Base-by-base conservation (phyloP, 495 filamentous ascomycete genomes). In the Penicillium daleae region DNA sequence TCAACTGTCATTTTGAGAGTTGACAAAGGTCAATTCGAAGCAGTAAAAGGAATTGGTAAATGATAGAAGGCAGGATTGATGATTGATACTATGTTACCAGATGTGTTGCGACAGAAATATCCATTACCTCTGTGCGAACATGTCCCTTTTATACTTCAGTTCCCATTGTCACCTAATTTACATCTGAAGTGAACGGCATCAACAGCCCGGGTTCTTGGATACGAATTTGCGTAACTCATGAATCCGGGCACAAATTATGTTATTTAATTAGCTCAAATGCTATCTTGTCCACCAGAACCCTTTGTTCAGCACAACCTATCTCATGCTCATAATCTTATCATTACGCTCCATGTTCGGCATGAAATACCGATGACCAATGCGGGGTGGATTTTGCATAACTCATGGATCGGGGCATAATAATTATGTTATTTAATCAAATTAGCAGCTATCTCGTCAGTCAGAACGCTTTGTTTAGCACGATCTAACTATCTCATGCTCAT, bases 341-440 rank as follows among this genome's bases (percentile, higher is more conserved):
- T 13, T 46, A 24, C 46, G 15, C 13, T 12, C 21, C 5, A 31
- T 31, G 24, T 21, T 15, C 10, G 13, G 54, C 37, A 57, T 31
- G 32, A 57, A 37, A 57, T 57, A 57, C 44, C 15, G 19, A 31
- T 35, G 12, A 42, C 54, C 37, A 44, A 44, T 57, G 39, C 54
- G 35, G 39, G 27, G 24, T n/a, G n/a, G n/a, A n/a, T 4, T 5
- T 17, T 17, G 35, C 35, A 39, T 39, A 39, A 39, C 5, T 39
- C 13, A 39, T 1, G 4, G 35, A 39, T 39, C 13, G 5, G 17
- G 13, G 35, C 35, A 39, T 39, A 39, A 39, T 3, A 17, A 15
- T 17, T 39, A 2, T 39, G 10, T 39, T 17, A 10, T 17, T 39
- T 17, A 17, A 39, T 39, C 4, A 17, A 1, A 1, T 17, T 3